Evolutionary conservation across 179 eudicot species (phyloP).

Genomic region (Spinacia oleracea): DNA sequence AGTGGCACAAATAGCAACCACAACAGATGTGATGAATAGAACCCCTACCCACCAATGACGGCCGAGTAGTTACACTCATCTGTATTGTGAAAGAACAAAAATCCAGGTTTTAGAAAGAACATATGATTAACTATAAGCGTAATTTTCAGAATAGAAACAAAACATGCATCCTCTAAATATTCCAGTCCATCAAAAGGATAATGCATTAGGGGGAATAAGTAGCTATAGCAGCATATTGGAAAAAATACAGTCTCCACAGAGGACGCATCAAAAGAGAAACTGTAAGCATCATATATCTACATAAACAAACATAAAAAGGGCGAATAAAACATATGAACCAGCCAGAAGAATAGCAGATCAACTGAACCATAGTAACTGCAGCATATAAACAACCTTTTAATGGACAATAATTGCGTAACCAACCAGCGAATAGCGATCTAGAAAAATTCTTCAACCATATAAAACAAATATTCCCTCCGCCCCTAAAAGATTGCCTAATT

Average conservation of each 20-base stretch:
- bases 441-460: too few relatives aligned
- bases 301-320: too few relatives aligned
- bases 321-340: too few relatives aligned
- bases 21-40: conserved; percentile 83
- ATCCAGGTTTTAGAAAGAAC: neutral
- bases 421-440: too few relatives aligned
- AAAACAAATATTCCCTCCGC: too few relatives aligned
- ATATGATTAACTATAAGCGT: neutral
- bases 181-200: neutral
- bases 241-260: neutral
- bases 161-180: neutral
- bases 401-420: too few relatives aligned
- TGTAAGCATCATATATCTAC: neutral
- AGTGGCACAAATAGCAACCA: conserved; percentile 69
- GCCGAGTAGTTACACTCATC: conserved; percentile 77
- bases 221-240: neutral
- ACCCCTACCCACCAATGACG: conserved; percentile 97
- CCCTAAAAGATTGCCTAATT: too few relatives aligned
- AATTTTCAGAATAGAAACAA: neutral
- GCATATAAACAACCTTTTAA: too few relatives aligned
- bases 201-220: neutral
- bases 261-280: neutral
- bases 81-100: conserved; percentile 29
- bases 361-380: too few relatives aligned
- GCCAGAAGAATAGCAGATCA: too few relatives aligned